Base-by-base conservation (phyloP, 2,329 filamentous ascomycete genomes). In the Chaetomium sp. region DNA sequence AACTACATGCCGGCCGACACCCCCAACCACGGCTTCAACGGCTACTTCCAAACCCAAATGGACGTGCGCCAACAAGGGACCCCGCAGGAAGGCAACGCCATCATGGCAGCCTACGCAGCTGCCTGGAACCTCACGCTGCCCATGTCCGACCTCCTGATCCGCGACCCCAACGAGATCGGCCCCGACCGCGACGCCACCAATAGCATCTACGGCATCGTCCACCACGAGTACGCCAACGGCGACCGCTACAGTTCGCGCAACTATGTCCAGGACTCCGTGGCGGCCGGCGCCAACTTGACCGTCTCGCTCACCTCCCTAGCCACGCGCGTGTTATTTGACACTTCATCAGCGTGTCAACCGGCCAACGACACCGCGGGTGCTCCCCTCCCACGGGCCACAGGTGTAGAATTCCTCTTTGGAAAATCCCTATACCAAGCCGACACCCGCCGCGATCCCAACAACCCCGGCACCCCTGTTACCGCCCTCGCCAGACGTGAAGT, bases 1-100 rank as follows among this genome's bases (percentile, higher is more conserved):
- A 64, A 72, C 32, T 81, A 85, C 65, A 68, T 81, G 2, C 68
- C 73, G 3, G 69, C 67, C 47, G 71, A 70, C 32, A 59, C 73
- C 7, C 37, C 68, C 34, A 79, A 77, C 3, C 80, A 84, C 61
- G 81, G 81, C 1, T 80, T 76, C 60, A 66, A 76, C 50, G 81
- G 63, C 14, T 55, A 10, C 32, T 48, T 55, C 35, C 43, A 51
- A 19, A 55, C 43, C 0, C 41, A 52, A 33, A 52, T 47, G 53
- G 42, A 43, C 33, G n/a, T 38, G 48, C 42, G 11, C 48, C 37
- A 47, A 51, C 33, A 41, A 46, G 42, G 6, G 7, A 5, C 42
- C 14, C 48, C 43, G 37, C 35, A 47, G 27, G 36, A 51, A 12
- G 53, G 48, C 36, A 48, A 47, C 42, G 36, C 9, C 35, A 41